Percentiles rank a stretch among this genome's conserved stretches.
Evolutionary conservation across 306 rosid genomes (phyloP).

Genomic region (Ziziphus jujuba): DNA sequence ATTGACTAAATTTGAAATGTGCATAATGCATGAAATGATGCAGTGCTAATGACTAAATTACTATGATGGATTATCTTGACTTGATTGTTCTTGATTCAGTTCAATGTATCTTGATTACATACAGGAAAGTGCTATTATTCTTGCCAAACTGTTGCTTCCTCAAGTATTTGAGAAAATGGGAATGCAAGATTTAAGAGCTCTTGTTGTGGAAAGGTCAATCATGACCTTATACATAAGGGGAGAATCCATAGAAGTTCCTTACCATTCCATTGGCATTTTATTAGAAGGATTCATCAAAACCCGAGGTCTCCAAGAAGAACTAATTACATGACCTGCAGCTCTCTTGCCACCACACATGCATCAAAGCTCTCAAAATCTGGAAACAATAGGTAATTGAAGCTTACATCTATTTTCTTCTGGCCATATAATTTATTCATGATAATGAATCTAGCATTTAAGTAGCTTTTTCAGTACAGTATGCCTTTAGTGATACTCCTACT

Average conservation of each 20-base stretch:
- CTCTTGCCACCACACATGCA: conserved; percentile 58
- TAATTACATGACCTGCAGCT: conserved; percentile 70
- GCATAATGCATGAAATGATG: background rate
- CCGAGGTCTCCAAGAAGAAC: conserved; percentile 63
- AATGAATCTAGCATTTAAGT: too few species aligned
- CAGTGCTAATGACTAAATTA: background rate
- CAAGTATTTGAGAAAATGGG: conserved; percentile 76
- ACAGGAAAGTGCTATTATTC: conserved; percentile 92
- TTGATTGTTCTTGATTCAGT: conserved; percentile 13
- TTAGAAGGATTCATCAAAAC: conserved; percentile 79
- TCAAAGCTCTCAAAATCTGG: conserved; percentile 63
- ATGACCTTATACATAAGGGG: conserved; percentile 54
- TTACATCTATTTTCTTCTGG: background rate
- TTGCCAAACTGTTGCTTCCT: conserved; percentile 75
- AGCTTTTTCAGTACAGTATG: too few species aligned
- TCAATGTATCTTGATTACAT: conserved; percentile 21
- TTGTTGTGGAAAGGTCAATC: conserved; percentile 68
- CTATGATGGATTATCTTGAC: background rate
- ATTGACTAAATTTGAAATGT: background rate
- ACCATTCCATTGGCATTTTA: conserved; percentile 70
- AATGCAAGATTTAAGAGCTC: conserved; percentile 82
- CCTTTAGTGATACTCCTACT: too few species aligned
- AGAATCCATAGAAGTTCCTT: conserved; percentile 81
- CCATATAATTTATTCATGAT: background rate
- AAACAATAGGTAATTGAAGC: conserved; percentile 49